Percentiles rank a stretch among this genome's conserved stretches.
These are phyloP conservation scores for Amphichorda felina DNA, from an alignment of 2,329 filamentous ascomycete genomes.

Conservation along the genomic window DNA sequence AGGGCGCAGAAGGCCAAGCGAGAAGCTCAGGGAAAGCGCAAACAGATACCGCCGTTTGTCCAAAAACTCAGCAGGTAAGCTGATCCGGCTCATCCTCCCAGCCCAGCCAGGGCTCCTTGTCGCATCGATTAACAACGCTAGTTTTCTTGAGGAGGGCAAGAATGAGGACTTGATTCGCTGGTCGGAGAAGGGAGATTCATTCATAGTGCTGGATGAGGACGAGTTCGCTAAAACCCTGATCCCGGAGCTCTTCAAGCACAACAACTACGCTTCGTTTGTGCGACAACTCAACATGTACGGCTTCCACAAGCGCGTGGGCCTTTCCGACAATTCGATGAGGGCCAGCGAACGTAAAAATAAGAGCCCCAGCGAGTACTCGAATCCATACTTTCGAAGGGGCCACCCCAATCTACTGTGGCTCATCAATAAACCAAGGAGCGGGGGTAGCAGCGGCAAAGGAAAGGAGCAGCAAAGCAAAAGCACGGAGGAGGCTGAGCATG, in stretches of 20 bases:
- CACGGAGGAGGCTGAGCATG: constrained; percentile 51
- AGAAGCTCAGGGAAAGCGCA: constrained; percentile 80
- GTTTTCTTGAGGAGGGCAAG: constrained; percentile 85
- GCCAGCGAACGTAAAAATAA: constrained; percentile 96
- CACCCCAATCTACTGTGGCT: constrained; percentile 90
- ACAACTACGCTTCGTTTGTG: constrained; percentile 95
- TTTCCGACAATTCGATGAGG: constrained; percentile 96
- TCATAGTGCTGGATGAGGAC: constrained; percentile 93
- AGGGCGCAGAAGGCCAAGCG: constrained; percentile 72
- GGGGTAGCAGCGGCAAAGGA: constrained; percentile 35
- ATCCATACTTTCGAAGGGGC: constrained; percentile 89
- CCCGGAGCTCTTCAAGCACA: constrained; percentile 97
- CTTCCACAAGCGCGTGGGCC: constrained; percentile 88
- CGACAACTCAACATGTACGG: constrained; percentile 95
- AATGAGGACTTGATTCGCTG: constrained; percentile 93
- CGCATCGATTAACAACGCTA: constrained; percentile 20
- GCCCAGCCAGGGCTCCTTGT: too few relatives aligned
- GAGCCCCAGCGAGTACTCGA: constrained; percentile 95
- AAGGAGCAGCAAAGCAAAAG: constrained; percentile 41
- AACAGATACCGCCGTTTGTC: constrained; percentile 95
- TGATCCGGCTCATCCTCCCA: too few relatives aligned
- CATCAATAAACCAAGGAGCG: constrained; percentile 87
- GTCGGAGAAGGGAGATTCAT: constrained; percentile 94
- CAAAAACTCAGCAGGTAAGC: constrained; percentile 92
- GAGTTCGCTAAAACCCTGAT: constrained; percentile 97